Evolutionary conservation across 1,284 basidiomycete genomes (phyloP), one percentile per base, ranked within the genome.

Genomic region (Clitocybe nebularis): DNA sequence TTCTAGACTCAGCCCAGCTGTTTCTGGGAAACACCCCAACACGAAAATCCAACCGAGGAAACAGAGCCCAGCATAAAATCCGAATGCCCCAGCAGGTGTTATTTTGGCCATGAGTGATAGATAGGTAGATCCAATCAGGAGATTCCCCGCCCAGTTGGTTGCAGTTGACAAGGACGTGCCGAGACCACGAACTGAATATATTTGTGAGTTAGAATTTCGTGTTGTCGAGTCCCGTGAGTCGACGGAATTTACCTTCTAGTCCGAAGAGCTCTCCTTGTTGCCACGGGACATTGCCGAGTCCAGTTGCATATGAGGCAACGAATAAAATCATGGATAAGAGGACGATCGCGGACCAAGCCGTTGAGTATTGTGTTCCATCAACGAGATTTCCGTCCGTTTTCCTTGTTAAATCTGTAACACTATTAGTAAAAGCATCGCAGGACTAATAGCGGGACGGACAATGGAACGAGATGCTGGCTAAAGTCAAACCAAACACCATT

Each of bases 251-350:
- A 77, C 79, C 77, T 68, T 89, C 84, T 20, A 89, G 73, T 6
- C 71, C 72, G 63, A 91, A 91, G 19, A 92, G 73, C 59, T 92
- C 89, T 47, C 87, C 87, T 59, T 92, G 89, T 56, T 90, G 87
- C 89, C 89, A 92, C 0, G 89, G 88, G 0, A 91, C 84, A 56
- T 90, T 91, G 0, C 75, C 75, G 5, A 87, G 62, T 0, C 86
- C 85, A 0, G 78, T 85, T 0, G 87, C 89, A 57, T 91, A 93
- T 4, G 83, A 86, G 1, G 84, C 85, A 20, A 91, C 87, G 63
- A 84, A 93, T 50, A 87, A 58, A 48, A 91, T 80, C 86, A 92
- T 91, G 17, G 82, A 79, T 13, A 83, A 53, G 13, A 92, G 64
- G n/a, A 92, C 83, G 43, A 86, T 66, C 0, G 76, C 72, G 2